These are phyloP conservation scores for Trichosporon ovoides DNA, from an alignment of 1,284 basidiomycete genomes.

Conservation along the genomic window DNA sequence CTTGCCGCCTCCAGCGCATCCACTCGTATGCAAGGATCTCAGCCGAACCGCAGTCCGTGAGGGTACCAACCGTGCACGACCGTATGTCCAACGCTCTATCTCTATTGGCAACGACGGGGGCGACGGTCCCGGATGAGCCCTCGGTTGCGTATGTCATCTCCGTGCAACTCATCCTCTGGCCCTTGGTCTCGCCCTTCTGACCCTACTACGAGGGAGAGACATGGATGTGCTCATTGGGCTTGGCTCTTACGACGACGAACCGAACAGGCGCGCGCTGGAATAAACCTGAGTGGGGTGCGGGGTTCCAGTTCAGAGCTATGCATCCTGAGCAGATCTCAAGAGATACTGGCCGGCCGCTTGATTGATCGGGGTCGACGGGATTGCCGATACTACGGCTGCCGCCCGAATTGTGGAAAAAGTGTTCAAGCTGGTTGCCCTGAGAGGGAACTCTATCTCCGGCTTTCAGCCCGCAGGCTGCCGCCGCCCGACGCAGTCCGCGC, in stretches of 20 bases:
- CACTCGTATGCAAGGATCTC: not conserved
- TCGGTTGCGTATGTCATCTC: not conserved
- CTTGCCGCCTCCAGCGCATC: not conserved
- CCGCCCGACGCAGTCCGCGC: slow-evolving; percentile 1
- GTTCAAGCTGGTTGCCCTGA: not conserved
- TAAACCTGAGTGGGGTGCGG: not conserved
- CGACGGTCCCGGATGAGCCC: not conserved
- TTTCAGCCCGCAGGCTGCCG: not conserved
- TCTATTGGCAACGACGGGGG: not conserved
- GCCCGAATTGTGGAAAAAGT: not conserved
- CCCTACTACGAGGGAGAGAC: not conserved
- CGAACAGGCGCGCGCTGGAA: not conserved
- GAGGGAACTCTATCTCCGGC: not conserved
- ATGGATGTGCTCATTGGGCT: not conserved
- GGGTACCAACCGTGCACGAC: no score
- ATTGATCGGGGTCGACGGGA: no score
- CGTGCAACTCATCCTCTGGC: not conserved
- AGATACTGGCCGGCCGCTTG: not conserved
- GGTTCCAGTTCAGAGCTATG: not conserved
- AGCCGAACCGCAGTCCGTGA: not conserved
- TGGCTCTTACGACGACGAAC: not conserved
- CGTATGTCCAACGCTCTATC: not conserved
- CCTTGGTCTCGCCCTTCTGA: not conserved
- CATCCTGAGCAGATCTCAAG: no score
- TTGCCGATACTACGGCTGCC: no score